Conservation (phyloP, 805 yeast species). For the Candida chauliodis region DNA sequence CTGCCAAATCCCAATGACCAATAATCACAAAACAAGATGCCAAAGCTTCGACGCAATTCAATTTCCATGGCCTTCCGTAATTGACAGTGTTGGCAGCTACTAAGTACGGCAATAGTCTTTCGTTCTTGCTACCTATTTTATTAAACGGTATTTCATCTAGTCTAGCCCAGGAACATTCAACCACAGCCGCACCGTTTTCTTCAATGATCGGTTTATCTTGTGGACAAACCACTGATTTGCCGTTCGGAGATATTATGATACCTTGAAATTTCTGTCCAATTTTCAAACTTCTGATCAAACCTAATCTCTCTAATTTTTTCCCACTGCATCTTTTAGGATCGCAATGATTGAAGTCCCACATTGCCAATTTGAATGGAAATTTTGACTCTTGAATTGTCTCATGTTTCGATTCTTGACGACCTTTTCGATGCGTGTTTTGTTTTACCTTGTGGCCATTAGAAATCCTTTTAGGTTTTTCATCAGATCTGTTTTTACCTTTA, state of each 20-base stretch:
- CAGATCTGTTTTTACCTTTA: conserved; percentile 54
- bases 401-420: conserved; percentile 29
- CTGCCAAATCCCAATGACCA: conserved; percentile 89
- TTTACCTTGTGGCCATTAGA: conserved; percentile 58
- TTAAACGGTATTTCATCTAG: conserved; percentile 94
- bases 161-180: conserved; percentile 98
- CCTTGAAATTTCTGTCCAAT: conserved; percentile 96
- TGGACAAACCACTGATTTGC: conserved; percentile 86
- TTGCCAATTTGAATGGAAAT: conserved; percentile 84
- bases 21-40: conserved; percentile 97
- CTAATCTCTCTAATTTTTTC: conserved; percentile 85
- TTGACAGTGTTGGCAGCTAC: conserved; percentile 97
- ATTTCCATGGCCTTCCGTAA: conserved; percentile 92
- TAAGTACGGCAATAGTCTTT: conserved; percentile 82
- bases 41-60: conserved; percentile 94
- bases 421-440: conserved; percentile 44
- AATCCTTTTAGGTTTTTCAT: conserved; percentile 38
- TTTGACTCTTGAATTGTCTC: conserved; percentile 11
- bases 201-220: conserved; percentile 77
- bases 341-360: conserved; percentile 99
- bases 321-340: conserved; percentile 98
- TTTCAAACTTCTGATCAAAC: conserved; percentile 70
- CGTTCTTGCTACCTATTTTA: conserved; percentile 87
- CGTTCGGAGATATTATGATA: conserved; percentile 89
- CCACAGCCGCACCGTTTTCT: conserved; percentile 88